A percentile compares a stretch with the other conserved stretches of the same genome.
phyloP scores from a whole-genome alignment of 345 rosid species.

The Eucalyptus tenuipes region DNA sequence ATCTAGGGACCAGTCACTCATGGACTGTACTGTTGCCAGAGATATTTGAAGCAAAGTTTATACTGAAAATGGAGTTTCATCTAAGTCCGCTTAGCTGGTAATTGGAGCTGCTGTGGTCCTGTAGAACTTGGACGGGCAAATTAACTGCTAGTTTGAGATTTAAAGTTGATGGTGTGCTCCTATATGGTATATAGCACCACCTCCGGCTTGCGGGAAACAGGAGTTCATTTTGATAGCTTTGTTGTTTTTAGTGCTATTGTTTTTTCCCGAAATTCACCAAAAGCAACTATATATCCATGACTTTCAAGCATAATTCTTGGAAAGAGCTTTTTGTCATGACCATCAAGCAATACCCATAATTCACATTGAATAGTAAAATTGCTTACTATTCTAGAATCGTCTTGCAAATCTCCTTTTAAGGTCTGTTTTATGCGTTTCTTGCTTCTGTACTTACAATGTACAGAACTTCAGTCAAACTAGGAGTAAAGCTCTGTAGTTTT shows the following conservation, averaged over 20 bases:
- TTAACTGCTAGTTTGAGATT: background rate
- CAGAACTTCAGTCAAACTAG: too few relatives aligned
- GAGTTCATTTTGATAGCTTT: background rate
- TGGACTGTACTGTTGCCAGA: background rate
- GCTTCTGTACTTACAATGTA: background rate
- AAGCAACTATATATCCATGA: background rate
- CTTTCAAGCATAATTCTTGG: too few relatives aligned
- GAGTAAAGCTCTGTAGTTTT: background rate
- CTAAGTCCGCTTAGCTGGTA: background rate
- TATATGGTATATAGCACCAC: background rate
- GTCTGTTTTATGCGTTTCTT: background rate
- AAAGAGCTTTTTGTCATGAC: too few relatives aligned
- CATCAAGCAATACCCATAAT: too few relatives aligned
- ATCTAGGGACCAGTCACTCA: background rate
- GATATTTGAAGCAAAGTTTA: background rate
- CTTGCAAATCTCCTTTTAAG: background rate
- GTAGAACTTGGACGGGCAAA: background rate
- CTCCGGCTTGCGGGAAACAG: background rate
- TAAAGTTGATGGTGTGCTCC: background rate
- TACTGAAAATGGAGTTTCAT: background rate
- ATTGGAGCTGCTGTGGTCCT: background rate
- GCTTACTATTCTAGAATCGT: background rate
- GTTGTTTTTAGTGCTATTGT: background rate
- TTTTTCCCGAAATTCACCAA: background rate
- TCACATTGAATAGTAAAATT: background rate